A percentile compares a stretch with the other conserved stretches of the same genome.
Evolutionary conservation across 305 asterid species (phyloP).

Genomic region (Solanum hybrid): DNA sequence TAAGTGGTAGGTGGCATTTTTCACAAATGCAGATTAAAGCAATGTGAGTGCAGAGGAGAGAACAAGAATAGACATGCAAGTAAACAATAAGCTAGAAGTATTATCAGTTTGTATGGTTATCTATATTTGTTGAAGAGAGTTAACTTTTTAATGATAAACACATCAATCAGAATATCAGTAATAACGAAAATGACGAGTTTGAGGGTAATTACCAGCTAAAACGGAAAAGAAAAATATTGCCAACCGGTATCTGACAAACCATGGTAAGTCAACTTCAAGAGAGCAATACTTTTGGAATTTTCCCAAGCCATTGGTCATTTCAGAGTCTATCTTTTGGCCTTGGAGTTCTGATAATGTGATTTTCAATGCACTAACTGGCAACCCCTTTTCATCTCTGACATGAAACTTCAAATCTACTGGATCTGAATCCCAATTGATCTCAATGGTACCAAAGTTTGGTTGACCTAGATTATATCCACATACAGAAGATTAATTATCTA

Average conservation of each 20-base stretch:
- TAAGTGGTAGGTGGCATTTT: neutral
- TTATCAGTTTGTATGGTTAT: neutral
- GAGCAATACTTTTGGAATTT: constrained; percentile 16
- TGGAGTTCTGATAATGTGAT: constrained; percentile 14
- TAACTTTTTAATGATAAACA: neutral
- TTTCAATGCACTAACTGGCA: constrained; percentile 12
- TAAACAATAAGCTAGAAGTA: neutral
- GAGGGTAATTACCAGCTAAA: constrained; percentile 13
- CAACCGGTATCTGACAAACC: constrained; percentile 23
- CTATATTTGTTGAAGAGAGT: neutral
- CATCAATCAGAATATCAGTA: neutral
- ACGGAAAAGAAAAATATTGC: constrained; percentile 16
- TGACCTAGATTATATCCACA: constrained; percentile 10
- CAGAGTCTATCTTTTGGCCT: constrained; percentile 1
- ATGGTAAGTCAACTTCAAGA: constrained; percentile 19
- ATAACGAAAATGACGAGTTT: neutral
- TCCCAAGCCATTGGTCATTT: neutral
- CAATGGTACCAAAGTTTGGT: constrained; percentile 24
- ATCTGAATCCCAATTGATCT: constrained; percentile 20
- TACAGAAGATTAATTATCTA: neutral
- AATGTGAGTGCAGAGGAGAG: neutral
- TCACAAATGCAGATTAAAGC: neutral
- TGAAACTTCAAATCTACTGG: constrained; percentile 18
- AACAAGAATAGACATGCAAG: neutral
- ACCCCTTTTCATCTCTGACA: constrained; percentile 21